Percentiles rank a stretch among this genome's conserved stretches.
These are phyloP conservation scores for Arabidopsis arenosa DNA, from an alignment of 345 rosid species.

Conservation along the genomic window DNA sequence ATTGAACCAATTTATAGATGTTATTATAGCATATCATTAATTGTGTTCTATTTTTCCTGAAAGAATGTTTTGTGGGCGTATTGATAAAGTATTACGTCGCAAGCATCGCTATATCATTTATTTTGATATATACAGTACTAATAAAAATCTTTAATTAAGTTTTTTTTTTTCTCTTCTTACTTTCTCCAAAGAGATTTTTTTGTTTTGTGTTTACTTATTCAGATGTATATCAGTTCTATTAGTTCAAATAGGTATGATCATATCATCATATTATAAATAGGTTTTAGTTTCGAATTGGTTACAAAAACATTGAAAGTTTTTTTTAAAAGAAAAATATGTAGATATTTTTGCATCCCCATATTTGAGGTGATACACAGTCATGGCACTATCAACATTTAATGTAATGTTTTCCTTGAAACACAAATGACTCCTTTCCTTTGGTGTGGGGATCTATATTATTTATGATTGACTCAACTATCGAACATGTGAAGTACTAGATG, in stretches of 20 bases:
- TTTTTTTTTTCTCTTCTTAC: not conserved
- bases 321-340: no score
- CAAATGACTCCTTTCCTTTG: not conserved
- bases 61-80: not conserved
- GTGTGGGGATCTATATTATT: constrained; percentile 34
- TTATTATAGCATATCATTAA: constrained; percentile 28
- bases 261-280: not conserved
- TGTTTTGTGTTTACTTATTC: not conserved
- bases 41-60: constrained; percentile 3
- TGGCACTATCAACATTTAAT: constrained; percentile 36
- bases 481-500: constrained; percentile 38
- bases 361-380: constrained; percentile 15
- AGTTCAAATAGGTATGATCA: not conserved
- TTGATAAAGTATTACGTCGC: not conserved
- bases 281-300: not conserved
- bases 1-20: constrained; percentile 14
- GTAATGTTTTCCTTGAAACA: constrained; percentile 25
- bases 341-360: constrained; percentile 8
- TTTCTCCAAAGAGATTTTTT: not conserved
- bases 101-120: not conserved
- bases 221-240: not conserved
- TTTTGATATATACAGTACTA: not conserved
- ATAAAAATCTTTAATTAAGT: not conserved
- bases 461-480: constrained; percentile 34
- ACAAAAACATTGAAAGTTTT: not conserved